A percentile compares a stretch with the other conserved stretches of the same genome.
phyloP scores from a whole-genome alignment of 345 rosid genomes.

The Gossypioides kirkii region DNA sequence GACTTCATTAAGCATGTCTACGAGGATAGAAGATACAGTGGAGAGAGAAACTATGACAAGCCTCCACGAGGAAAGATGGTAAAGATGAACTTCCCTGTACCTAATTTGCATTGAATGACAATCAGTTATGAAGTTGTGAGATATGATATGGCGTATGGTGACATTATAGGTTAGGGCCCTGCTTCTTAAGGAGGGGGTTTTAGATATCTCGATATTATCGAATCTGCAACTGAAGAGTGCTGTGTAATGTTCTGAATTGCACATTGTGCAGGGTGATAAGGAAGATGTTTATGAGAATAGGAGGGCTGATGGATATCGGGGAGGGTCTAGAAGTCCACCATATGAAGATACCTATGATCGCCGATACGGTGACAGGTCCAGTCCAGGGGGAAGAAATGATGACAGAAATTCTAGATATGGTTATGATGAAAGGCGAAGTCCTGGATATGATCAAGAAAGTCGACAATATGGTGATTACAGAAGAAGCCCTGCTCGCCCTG shows the following conservation, averaged over 20 bases:
- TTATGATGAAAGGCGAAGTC: conserved; percentile 59
- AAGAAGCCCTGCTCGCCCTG: conserved; percentile 75
- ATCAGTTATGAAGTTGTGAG: neutral
- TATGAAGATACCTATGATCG: conserved; percentile 69
- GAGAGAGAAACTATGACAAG: conserved; percentile 70
- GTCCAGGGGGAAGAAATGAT: conserved; percentile 74
- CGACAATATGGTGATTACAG: conserved; percentile 45
- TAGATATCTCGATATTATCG: neutral
- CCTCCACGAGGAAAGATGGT: conserved; percentile 77
- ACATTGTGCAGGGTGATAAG: conserved; percentile 54
- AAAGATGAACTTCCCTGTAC: neutral
- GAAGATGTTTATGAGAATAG: conserved; percentile 55
- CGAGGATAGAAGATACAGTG: conserved; percentile 26
- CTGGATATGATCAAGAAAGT: conserved; percentile 61
- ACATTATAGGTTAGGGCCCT: neutral
- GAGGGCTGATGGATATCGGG: conserved; percentile 41
- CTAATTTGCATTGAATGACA: neutral
- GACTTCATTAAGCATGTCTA: conserved; percentile 88
- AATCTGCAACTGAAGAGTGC: neutral
- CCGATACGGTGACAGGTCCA: conserved; percentile 63
- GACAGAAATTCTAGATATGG: conserved; percentile 40
- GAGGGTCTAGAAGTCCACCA: conserved; percentile 86
- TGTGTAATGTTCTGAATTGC: neutral
- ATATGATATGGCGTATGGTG: neutral
- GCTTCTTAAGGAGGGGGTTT: neutral